Evolutionary conservation across 306 rosid species (phyloP), one percentile per base, ranked within the genome.

Genomic region (Biancaea sappan): DNA sequence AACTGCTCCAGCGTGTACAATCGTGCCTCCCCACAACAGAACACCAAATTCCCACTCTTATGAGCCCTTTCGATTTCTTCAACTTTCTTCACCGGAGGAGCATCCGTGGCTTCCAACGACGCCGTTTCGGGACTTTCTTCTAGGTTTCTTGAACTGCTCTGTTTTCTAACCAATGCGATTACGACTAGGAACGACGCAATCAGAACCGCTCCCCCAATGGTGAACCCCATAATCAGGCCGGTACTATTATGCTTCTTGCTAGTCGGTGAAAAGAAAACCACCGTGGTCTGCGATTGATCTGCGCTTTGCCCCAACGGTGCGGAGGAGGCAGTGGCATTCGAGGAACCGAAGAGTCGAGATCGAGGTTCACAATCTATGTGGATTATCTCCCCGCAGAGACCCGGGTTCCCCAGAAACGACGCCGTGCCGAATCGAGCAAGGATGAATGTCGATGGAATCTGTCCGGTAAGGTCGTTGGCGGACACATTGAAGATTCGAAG

Each of bases 321-420:
- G 0, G 92, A 75, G 3, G 80, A 66, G 1, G 80, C 59, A 4
- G 82, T 31, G 38, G 68, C 63, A 35, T 77, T 79, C 40, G 88
- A 56, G 1, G 90, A 64, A 38, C 86, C 91, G 57, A 91, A 89
- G 82, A 91, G 88, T 4, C 81, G 86, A 8, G 92, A 71, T 7
- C 31, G 89, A 6, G 75, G 60, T 16, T 62, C 61, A 43, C 98
- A 94, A 0, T 86, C 84, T 44, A 26, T 81, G 44, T 87, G 84
- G 4, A 91, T 34, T 54, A 89, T 73, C 80, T 94, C 92, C 4
- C 98, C 98, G 63, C 97, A 94, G 50, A 91, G 90, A 25, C 75
- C 84, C 0, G 84, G 84, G 67, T 94, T 94, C 8, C 67, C 81
- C 4, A 52, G 66, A 71, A 94, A 94, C 58, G 94, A 81, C 44